Base-by-base conservation (phyloP, 257 asterid species). In the Fraxinus pennsylvanica region DNA sequence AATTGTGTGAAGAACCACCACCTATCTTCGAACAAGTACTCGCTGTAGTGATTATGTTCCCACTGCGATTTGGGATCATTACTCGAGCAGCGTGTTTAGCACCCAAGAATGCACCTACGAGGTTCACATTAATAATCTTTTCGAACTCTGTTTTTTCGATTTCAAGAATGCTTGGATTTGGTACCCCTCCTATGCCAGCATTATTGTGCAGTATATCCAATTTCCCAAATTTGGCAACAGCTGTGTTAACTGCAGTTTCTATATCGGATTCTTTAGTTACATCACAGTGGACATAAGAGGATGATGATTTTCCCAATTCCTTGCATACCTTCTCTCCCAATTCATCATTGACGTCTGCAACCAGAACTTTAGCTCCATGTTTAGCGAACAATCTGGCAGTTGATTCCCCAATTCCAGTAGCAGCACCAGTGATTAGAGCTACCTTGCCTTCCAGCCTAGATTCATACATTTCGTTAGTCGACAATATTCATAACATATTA, bases 11-110 rank as follows among this genome's bases (percentile, higher is more conserved):
- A 1, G 68, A 33, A 30, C 22, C 77, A 6, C 87, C 85, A 1
- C 84, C 89, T 4, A 75, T 17, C 0, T 68, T 8, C 3, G 81
- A 67, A 7, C 76, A 29, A 1, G 52, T 70, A 15, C 92, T 89
- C 0, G 81, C 82, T 0, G 84, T 81, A 9, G 76, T 15, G 13
- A 87, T 71, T 6, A 89, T 87, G 82, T 76, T 61, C 5, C 91
- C 92, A 1, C 77, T 4, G 0, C 77, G 59, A 2, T 59, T 63
- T 0, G 80, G 89, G 67, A 82, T 74, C 92, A 89, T 89, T 19
- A 68, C 87, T 0, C 86, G 76, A 0, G 92, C 90, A 0, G 92
- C 92, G 21, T 88, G 92, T 73, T 88, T 88, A 19, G 79, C 78
- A 0, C 92, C 88, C 1, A 82, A 68, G 38, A 85, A 81, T 21